Evolutionary conservation across 305 asterid species (phyloP).

Genomic region (Ajuga reptans): DNA sequence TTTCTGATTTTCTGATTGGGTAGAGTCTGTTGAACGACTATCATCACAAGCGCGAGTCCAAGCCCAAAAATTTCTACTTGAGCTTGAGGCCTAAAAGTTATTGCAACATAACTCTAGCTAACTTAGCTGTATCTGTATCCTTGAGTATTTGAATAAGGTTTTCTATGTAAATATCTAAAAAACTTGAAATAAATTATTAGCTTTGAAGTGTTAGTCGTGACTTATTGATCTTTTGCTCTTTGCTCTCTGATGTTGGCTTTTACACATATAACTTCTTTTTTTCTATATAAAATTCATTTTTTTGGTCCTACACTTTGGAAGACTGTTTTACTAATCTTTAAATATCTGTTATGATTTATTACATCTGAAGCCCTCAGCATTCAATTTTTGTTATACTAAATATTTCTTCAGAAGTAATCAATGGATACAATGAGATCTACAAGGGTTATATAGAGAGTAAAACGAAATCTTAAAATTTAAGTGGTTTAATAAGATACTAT

Average conservation of each 20-base stretch:
- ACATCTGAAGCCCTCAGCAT: too few relatives aligned
- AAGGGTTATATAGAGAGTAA: too few relatives aligned
- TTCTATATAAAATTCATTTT: too few relatives aligned
- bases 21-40: neutral
- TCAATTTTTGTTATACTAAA: too few relatives aligned
- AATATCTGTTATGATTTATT: too few relatives aligned
- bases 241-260: neutral
- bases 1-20: neutral
- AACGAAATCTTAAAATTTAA: too few relatives aligned
- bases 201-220: neutral
- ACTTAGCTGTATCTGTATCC: neutral
- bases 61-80: neutral
- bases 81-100: neutral
- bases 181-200: neutral
- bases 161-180: neutral
- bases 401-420: too few relatives aligned
- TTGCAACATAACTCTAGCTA: neutral
- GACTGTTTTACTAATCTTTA: too few relatives aligned
- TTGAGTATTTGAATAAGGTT: neutral
- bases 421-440: too few relatives aligned
- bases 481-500: too few relatives aligned
- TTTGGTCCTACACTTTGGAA: too few relatives aligned
- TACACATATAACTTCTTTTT: neutral
- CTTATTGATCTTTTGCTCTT: neutral
- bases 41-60: neutral